A percentile compares a stretch with the other conserved stretches of the same genome.
phyloP scores from a whole-genome alignment of 352 stramenopile genomes.

The Plasmopara muralis region DNA sequence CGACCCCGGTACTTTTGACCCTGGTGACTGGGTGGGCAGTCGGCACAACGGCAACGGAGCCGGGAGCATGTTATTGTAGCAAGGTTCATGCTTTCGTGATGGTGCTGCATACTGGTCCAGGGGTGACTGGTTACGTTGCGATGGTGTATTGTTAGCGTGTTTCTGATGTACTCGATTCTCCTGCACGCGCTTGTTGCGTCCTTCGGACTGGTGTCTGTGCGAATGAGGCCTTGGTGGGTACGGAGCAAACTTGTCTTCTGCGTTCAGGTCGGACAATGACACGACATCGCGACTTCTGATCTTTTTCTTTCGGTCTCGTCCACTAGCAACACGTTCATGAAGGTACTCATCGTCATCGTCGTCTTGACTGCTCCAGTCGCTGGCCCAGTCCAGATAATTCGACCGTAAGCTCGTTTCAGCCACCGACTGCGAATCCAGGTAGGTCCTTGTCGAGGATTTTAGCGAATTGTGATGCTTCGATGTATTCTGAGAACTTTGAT shows the following conservation, averaged over 20 bases:
- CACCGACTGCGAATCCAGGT: conserved; percentile 17
- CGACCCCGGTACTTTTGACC: conserved; percentile 18
- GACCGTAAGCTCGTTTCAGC: conserved; percentile 24
- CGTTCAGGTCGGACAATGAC: conserved; percentile 26
- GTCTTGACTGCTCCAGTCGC: conserved; percentile 34
- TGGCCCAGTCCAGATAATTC: conserved; percentile 32
- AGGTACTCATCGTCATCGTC: conserved; percentile 33
- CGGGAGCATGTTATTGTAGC: conserved; percentile 6
- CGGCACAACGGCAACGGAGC: conserved; percentile 20
- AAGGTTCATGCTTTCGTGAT: conserved; percentile 15
- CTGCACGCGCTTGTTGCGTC: conserved; percentile 26
- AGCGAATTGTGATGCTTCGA: conserved; percentile 17
- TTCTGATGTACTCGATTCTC: conserved; percentile 24
- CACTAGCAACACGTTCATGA: conserved; percentile 11
- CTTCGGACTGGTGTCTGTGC: conserved; percentile 25
- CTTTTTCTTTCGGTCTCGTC: conserved; percentile 13
- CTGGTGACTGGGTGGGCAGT: conserved; percentile 18
- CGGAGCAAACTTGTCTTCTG: conserved; percentile 31
- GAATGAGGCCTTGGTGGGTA: conserved; percentile 21
- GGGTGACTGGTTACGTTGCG: conserved; percentile 19
- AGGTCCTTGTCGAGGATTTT: conserved; percentile 13
- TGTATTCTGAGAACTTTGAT: conserved; percentile 8
- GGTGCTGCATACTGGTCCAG: conserved; percentile 20
- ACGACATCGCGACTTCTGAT: conserved; percentile 18
- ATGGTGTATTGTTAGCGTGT: conserved; percentile 2